phyloP scores from a whole-genome alignment of 495 filamentous ascomycete species.

The Penicillium argentinense region DNA sequence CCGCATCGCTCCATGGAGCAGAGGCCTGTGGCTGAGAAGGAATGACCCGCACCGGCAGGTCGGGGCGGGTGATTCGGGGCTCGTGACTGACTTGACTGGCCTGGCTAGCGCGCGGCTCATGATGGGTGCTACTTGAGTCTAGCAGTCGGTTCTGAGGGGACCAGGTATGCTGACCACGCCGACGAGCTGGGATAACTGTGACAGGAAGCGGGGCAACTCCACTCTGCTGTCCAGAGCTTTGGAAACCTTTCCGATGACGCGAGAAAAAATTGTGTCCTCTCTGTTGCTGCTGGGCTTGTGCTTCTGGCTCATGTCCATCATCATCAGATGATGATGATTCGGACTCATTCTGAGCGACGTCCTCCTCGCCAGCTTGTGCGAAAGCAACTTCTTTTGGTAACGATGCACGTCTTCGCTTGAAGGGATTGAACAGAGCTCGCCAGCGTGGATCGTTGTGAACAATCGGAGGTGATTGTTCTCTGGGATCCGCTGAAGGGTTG shows the following conservation, averaged over 20 bases:
- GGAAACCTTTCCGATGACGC: constrained; percentile 24
- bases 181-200: constrained; percentile 68
- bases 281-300: constrained; percentile 9
- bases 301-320: constrained; percentile 12
- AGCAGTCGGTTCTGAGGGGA: constrained; percentile 32
- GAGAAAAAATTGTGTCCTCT: constrained; percentile 34
- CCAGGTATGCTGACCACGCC: constrained; percentile 49
- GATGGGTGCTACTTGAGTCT: constrained; percentile 6
- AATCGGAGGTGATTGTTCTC: constrained; percentile 38
- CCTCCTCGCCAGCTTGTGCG: constrained; percentile 44
- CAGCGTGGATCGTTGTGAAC: constrained; percentile 42
- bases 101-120: background rate
- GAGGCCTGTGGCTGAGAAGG: constrained; percentile 37
- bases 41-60: constrained; percentile 39
- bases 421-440: constrained; percentile 52
- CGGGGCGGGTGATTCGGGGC: constrained; percentile 12
- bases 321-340: constrained; percentile 23
- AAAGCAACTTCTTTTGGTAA: constrained; percentile 56
- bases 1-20: constrained; percentile 41
- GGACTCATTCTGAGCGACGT: constrained; percentile 14
- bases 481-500: constrained; percentile 9
- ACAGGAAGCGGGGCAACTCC: constrained; percentile 50
- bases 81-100: constrained; percentile 8
- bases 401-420: constrained; percentile 51
- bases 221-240: constrained; percentile 26